These are phyloP conservation scores for Fusarium sp. DNA, from an alignment of 2,329 filamentous ascomycete genomes.

Conservation along the genomic window DNA sequence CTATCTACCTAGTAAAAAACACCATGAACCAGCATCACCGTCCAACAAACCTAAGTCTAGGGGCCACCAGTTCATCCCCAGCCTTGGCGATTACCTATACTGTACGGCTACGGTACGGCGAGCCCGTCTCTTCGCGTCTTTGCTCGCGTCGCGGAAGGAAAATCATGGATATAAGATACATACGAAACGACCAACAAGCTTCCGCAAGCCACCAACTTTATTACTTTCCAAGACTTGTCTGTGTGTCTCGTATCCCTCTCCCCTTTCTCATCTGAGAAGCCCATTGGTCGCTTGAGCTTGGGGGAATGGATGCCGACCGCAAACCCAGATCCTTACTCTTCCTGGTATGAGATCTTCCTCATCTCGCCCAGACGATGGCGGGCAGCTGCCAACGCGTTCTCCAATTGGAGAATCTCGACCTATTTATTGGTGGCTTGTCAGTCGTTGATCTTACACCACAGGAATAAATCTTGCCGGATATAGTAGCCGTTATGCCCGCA, in stretches of 20 bases:
- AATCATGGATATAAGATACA: not conserved
- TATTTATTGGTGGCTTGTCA: constrained; percentile 60
- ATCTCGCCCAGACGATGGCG: constrained; percentile 91
- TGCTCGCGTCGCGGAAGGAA: constrained; percentile 11
- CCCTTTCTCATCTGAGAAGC: not conserved
- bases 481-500: constrained; percentile 38
- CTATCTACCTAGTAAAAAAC: constrained; percentile 17
- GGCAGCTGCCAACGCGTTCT: constrained; percentile 84
- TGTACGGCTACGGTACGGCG: constrained; percentile 6
- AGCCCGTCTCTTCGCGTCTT: constrained; percentile 8
- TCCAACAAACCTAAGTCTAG: constrained; percentile 2
- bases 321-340: constrained; percentile 62
- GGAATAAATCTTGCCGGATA: constrained; percentile 24
- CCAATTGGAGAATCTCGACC: constrained; percentile 97
- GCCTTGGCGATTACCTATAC: constrained; percentile 2
- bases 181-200: constrained; percentile 5
- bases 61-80: constrained; percentile 2
- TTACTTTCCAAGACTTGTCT: constrained; percentile 4
- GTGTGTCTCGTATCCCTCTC: not conserved
- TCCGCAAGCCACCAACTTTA: constrained; percentile 19
- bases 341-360: constrained; percentile 95
- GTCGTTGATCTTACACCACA: constrained; percentile 17
- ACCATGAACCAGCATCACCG: constrained; percentile 4
- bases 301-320: constrained; percentile 14
- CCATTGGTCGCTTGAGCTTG: constrained; percentile 5